Percentiles rank a stretch among this genome's conserved stretches.
Conservation (phyloP, 768 basidiomycete species). For the Cystofilobasidium macerans region DNA sequence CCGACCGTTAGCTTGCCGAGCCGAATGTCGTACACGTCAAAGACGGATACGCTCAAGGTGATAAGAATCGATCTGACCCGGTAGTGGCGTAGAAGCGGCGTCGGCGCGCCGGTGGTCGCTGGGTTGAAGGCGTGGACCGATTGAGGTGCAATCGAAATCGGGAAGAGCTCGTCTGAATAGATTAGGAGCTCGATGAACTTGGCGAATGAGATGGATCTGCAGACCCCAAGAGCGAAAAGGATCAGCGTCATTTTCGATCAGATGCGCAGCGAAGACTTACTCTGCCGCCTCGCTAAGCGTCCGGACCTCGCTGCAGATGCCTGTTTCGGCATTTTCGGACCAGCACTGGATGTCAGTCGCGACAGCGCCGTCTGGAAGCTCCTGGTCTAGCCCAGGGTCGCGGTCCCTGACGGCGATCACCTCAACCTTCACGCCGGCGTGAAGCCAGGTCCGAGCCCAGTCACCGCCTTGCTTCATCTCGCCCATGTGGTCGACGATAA, state of each 20-base stretch:
- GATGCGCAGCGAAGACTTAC: slow-evolving; percentile 4
- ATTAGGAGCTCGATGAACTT: slow-evolving; percentile 26
- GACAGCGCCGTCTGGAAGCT: too few species aligned
- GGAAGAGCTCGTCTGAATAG: slow-evolving; percentile 12
- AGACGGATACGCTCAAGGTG: slow-evolving; percentile 7
- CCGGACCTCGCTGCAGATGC: background rate
- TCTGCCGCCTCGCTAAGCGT: slow-evolving; percentile 18
- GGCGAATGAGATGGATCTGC: slow-evolving; percentile 17
- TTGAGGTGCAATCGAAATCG: background rate
- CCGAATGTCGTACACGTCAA: slow-evolving; percentile 20
- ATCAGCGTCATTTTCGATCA: background rate
- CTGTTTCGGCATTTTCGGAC: slow-evolving; percentile 12
- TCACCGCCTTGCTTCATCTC: background rate
- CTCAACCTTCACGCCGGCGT: slow-evolving; percentile 15
- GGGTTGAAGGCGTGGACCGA: background rate
- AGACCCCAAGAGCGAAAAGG: background rate
- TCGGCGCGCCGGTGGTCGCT: background rate
- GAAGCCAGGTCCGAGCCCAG: slow-evolving; percentile 14
- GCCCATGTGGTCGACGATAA: background rate
- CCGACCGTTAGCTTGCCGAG: slow-evolving; percentile 22
- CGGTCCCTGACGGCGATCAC: slow-evolving; percentile 9
- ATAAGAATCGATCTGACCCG: background rate
- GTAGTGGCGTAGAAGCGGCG: slow-evolving; percentile 13
- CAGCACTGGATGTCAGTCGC: slow-evolving; percentile 11
- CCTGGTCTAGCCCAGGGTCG: too few species aligned